A percentile compares a stretch with the other conserved stretches of the same genome.
Conservation (phyloP, 2,329 filamentous ascomycete genomes). For the Ustulina deusta region DNA sequence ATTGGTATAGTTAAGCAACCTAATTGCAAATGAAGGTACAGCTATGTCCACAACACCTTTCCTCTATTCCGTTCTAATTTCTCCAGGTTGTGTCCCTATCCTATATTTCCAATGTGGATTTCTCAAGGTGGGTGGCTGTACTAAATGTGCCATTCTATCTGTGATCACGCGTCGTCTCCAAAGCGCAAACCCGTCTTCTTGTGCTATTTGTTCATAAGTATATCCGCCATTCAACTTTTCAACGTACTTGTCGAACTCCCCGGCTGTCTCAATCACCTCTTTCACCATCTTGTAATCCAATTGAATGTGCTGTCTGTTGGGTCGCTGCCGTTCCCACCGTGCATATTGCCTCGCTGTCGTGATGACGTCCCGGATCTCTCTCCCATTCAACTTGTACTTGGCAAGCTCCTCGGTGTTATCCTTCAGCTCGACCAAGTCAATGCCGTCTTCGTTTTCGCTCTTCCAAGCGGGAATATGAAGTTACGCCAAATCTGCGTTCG, state of each 20-base stretch:
- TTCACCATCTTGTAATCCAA: constrained; percentile 15
- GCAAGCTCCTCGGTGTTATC: constrained; percentile 49
- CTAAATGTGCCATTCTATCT: too few relatives aligned
- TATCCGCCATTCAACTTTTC: constrained; percentile 12
- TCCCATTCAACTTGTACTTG: constrained; percentile 54
- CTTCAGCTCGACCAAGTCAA: constrained; percentile 37
- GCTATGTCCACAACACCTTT: too few relatives aligned
- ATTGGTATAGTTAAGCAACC: too few relatives aligned
- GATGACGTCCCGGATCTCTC: constrained; percentile 57
- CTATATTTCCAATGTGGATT: too few relatives aligned
- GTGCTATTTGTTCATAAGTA: constrained; percentile 12
- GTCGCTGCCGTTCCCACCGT: constrained; percentile 13
- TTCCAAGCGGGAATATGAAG: constrained; percentile 31
- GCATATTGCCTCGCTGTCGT: constrained; percentile 38
- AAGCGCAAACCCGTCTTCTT: constrained; percentile 5
- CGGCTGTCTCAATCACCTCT: constrained; percentile 12
- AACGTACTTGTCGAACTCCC: constrained; percentile 16
- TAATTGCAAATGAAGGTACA: too few relatives aligned
- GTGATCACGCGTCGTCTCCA: too few relatives aligned
- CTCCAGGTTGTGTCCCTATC: too few relatives aligned
- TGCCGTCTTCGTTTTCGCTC: background rate
- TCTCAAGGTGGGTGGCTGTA: too few relatives aligned
- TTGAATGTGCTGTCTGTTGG: too few relatives aligned
- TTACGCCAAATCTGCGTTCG: constrained; percentile 42
- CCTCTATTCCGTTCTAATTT: too few relatives aligned